phyloP scores from a whole-genome alignment of 768 basidiomycete species.

The Trametes maxima region DNA sequence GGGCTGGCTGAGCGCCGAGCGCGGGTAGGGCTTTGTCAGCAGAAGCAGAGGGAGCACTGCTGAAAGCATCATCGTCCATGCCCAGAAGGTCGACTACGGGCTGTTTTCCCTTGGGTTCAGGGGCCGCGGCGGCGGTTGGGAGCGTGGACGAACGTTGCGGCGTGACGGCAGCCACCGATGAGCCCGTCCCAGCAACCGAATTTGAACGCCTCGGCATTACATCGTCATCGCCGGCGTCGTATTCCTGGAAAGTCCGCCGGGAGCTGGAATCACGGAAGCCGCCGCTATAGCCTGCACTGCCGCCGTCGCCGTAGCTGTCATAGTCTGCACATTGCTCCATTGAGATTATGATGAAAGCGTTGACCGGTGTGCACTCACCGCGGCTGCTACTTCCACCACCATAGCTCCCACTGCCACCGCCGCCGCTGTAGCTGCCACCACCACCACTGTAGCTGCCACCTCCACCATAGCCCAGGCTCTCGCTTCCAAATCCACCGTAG shows the following conservation, averaged over 20 bases:
- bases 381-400: slow-evolving; percentile 40
- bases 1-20: slow-evolving; percentile 32
- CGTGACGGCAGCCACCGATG: slow-evolving; percentile 34
- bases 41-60: slow-evolving; percentile 36
- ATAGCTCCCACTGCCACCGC: slow-evolving; percentile 34
- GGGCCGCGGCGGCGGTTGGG: slow-evolving; percentile 26
- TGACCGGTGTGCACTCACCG: slow-evolving; percentile 10
- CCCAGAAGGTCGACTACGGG: slow-evolving; percentile 72
- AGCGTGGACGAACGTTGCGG: slow-evolving; percentile 45
- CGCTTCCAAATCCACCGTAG: slow-evolving; percentile 74
- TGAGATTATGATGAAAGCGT: not conserved
- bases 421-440: slow-evolving; percentile 39
- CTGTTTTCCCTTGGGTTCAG: slow-evolving; percentile 46
- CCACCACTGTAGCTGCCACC: slow-evolving; percentile 40
- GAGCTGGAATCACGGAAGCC: slow-evolving; percentile 63
- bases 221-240: slow-evolving; percentile 95
- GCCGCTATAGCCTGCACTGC: slow-evolving; percentile 27
- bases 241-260: slow-evolving; percentile 81
- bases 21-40: slow-evolving; percentile 57
- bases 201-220: slow-evolving; percentile 41
- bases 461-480: slow-evolving; percentile 38
- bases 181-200: slow-evolving; percentile 38
- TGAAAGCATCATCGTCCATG: slow-evolving; percentile 66
- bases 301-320: not conserved
- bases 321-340: not conserved